Evolutionary conservation across 257 asterid species (phyloP).

Genomic region (Solanum arcanum): DNA sequence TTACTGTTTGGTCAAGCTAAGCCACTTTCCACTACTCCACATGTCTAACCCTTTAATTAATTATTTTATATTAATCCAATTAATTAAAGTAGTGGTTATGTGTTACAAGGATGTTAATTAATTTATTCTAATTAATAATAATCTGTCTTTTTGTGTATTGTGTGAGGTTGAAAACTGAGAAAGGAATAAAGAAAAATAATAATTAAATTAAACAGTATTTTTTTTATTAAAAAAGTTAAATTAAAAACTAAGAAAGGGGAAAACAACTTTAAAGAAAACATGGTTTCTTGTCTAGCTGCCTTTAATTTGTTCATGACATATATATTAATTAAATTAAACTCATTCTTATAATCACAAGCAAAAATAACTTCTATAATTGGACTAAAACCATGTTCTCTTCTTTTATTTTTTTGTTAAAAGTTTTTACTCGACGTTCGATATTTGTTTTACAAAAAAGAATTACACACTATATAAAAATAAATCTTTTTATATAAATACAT

Average conservation of each 20-base stretch:
- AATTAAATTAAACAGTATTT: conserved; percentile 12
- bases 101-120: conserved; percentile 12
- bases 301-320: neutral
- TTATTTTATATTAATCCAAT: neutral
- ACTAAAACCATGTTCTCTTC: conserved; percentile 32
- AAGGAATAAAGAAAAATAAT: neutral
- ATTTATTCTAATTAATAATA: conserved; percentile 1
- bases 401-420: neutral
- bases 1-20: conserved; percentile 15
- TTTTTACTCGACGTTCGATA: neutral
- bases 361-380: conserved; percentile 2
- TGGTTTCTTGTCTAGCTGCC: conserved; percentile 25
- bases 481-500: too few relatives aligned
- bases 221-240: conserved; percentile 23
- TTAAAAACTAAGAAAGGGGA: conserved; percentile 14
- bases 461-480: neutral
- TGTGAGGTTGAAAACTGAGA: neutral
- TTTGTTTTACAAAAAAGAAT: too few relatives aligned
- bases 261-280: conserved; percentile 35
- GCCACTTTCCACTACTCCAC: conserved; percentile 5
- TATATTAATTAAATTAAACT: neutral
- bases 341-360: neutral
- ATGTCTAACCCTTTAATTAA: neutral
- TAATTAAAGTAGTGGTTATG: conserved; percentile 12
- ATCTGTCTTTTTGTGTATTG: conserved; percentile 10